Base-by-base conservation (phyloP, 2,329 filamentous ascomycete genomes). In the Ceratocystis cacaofunesta region DNA sequence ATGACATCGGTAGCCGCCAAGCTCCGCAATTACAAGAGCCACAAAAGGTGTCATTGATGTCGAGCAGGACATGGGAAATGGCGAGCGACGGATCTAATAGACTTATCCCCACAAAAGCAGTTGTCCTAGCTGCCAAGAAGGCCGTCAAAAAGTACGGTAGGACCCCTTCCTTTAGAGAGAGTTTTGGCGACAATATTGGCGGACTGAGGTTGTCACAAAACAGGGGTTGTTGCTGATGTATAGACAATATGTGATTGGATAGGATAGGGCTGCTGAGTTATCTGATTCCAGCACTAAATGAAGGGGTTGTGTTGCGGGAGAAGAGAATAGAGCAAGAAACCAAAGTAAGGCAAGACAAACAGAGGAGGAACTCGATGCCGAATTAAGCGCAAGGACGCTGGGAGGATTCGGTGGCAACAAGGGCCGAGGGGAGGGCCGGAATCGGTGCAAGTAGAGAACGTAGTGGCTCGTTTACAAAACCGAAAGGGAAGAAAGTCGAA, bases 171-270 rank as follows among this genome's bases (percentile, higher is more conserved):
- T 41, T 41, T 12, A 41, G 36, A 41, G 36, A 41, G 36, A 41
- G 36, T 41, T 12, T 41, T 41, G 36, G 36, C 3, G 36, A 41
- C 36, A 41, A 15, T 5, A 15, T 41, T 8, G 8, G 36, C 10
- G 12, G 36, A 15, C 36, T 15, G 12, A 41, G 36, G 36, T 41
- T 1, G 36, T 41, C 4, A 41, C 10, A 41, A 41, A 41, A 15
- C 36, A 41, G 12, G 36, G 52, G 22, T 46, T 65, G 25, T 30
- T 62, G 64, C 64, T 65, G 64, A 65, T 61, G 58, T 62, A 65
- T 62, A 43, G 19, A 41, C 3, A 17, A 7, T 5, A 17, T 44
- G 22, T 65, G 64, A 65, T 65, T 65, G 64, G 64, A 25, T 48
- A 17, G 43, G 15, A 30, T 30, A 10, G 17, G 17, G 12, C 19